Evolutionary conservation across 176 grass and related monocot genomes (phyloP), one percentile per base, ranked within the genome.

Genomic region (Thalia dealbata): DNA sequence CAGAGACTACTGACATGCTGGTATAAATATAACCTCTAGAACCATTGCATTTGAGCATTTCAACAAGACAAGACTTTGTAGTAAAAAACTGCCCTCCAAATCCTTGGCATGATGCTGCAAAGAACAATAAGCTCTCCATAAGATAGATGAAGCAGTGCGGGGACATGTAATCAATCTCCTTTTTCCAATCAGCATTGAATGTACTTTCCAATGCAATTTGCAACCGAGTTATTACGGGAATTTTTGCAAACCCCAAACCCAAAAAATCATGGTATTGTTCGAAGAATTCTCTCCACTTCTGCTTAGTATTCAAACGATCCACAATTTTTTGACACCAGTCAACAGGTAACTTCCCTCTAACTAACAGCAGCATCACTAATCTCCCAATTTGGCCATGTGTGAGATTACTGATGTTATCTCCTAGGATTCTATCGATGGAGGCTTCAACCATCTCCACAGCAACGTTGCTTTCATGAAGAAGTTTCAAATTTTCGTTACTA

Each of bases 111-210:
- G 82, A 81, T 5, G 79, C 80, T 67, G 80, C 60, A 32, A 96
- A 75, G 38, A 96, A 89, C 21, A 51, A 50, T 77, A 96, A 84
- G 66, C 61, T 80, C 25, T 89, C 86, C 3, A 89, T 18, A 21
- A 96, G 86, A 78, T 85, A 84, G n/a, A 89, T 56, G 70, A 72
- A 91, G 58, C 79, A 89, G 3, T 83, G n/a, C 1, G 82, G 86
- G 14, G 86, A 83, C 38, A 96, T 69, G 52, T 83, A 96, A 71
- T 89, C 83, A 10, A 0, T 8, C 70, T 87, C 72, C 4, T 0
- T 3, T 75, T 0, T 77, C 86, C 88, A 85, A 26, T 75, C 16
- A 43, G 61, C 16, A 14, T 14, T 10, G 14, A 60, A 85, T 50
- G 92, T 79, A 9, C 18, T 73, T 55, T 85, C 42, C 41, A 96